These are phyloP conservation scores for Fusarium sp. DNA, from an alignment of 2,329 filamentous ascomycete species.

Conservation along the genomic window DNA sequence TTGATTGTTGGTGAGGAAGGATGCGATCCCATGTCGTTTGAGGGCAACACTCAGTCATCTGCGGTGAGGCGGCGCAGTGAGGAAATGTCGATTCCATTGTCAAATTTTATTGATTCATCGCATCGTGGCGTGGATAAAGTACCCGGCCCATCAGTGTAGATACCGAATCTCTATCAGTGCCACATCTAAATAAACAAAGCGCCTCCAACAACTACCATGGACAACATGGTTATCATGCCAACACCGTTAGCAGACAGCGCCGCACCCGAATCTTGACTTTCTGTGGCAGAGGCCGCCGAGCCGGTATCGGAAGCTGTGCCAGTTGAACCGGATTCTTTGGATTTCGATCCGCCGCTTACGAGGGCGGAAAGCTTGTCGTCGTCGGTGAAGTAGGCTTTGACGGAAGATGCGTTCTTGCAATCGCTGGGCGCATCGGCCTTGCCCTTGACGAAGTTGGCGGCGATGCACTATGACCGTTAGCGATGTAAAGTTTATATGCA, in stretches of 20 bases:
- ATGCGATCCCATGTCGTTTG: background rate
- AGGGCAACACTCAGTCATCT: background rate
- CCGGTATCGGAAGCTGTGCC: conserved; percentile 34
- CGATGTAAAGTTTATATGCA: background rate
- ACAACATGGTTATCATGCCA: conserved; percentile 41
- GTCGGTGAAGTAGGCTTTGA: conserved; percentile 47
- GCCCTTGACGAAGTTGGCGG: conserved; percentile 65
- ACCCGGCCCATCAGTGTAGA: background rate
- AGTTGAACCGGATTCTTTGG: conserved; percentile 22
- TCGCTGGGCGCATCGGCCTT: conserved; percentile 46
- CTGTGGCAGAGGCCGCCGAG: conserved; percentile 35
- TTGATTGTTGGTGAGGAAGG: background rate
- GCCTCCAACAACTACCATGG: conserved; percentile 47
- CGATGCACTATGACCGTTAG: conserved; percentile 58
- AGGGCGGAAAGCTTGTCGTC: conserved; percentile 52
- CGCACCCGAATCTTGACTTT: conserved; percentile 41
- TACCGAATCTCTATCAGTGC: background rate
- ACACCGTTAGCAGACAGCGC: conserved; percentile 39
- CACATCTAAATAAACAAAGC: conserved; percentile 45
- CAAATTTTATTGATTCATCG: background rate
- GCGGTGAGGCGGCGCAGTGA: conserved; percentile 12
- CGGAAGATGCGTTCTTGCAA: conserved; percentile 53
- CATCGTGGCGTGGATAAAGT: conserved; percentile 3
- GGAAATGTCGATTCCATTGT: background rate
- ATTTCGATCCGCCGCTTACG: conserved; percentile 36